phyloP scores from a whole-genome alignment of 208 protist genomes.

The Leishmania mexicana region DNA sequence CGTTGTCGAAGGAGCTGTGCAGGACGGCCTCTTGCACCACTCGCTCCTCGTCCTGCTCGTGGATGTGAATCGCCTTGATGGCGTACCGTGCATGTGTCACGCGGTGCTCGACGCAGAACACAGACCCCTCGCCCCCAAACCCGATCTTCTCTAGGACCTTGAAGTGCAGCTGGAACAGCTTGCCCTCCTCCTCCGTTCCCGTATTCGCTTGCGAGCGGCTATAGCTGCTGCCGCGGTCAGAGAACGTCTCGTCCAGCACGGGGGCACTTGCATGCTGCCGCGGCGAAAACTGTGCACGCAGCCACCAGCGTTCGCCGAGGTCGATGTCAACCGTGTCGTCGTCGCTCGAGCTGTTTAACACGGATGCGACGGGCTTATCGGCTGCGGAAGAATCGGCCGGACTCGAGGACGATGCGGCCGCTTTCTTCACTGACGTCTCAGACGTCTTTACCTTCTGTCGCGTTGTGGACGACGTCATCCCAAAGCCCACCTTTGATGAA shows the following conservation, averaged over 20 bases:
- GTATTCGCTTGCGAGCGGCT: constrained; percentile 14
- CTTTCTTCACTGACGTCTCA: too few species aligned
- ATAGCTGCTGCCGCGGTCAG: constrained; percentile 19
- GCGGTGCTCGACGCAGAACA: constrained; percentile 83
- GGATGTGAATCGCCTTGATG: constrained; percentile 80
- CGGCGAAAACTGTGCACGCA: constrained; percentile 20
- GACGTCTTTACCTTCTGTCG: background rate
- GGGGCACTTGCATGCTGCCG: constrained; percentile 12
- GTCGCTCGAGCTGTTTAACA: constrained; percentile 9
- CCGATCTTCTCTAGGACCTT: constrained; percentile 73
- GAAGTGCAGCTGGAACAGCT: constrained; percentile 82
- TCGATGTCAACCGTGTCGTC: constrained; percentile 33
- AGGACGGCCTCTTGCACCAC: constrained; percentile 78
- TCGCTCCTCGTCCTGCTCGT: constrained; percentile 57
- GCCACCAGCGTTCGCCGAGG: constrained; percentile 37
- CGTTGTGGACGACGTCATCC: background rate
- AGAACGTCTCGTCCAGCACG: constrained; percentile 21
- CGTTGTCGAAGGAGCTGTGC: constrained; percentile 81
- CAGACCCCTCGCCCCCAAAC: constrained; percentile 69
- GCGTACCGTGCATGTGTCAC: constrained; percentile 71
- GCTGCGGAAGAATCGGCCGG: background rate
- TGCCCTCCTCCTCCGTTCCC: constrained; percentile 32
- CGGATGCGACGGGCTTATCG: background rate
- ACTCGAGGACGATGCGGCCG: background rate
- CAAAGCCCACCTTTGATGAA: background rate